Evolutionary conservation across 805 yeast species (phyloP).

Genomic region (Saccharomyces eubayanus): DNA sequence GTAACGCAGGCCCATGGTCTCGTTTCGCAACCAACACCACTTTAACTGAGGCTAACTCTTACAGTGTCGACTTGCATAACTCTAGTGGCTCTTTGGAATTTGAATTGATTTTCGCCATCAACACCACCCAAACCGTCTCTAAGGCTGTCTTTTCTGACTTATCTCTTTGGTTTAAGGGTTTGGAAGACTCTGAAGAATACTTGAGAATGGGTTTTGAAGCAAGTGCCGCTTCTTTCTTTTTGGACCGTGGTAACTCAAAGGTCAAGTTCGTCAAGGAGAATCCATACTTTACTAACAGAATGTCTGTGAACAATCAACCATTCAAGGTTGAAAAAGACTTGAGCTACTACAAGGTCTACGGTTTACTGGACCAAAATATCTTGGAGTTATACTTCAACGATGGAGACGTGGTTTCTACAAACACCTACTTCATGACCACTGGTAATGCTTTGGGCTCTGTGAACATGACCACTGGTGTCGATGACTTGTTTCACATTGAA

Average conservation of each 20-base stretch:
- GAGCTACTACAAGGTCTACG: conserved; percentile 21
- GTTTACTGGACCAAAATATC: conserved; percentile 27
- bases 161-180: conserved; percentile 13
- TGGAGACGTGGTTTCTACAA: conserved; percentile 24
- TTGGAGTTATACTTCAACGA: conserved; percentile 29
- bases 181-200: conserved; percentile 13
- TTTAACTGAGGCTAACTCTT: neutral
- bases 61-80: neutral
- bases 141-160: conserved; percentile 12
- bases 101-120: conserved; percentile 18
- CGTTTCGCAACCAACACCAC: conserved; percentile 1
- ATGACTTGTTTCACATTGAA: neutral
- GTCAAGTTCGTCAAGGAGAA: conserved; percentile 16
- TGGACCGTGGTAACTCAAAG: conserved; percentile 24
- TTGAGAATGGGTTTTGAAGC: conserved; percentile 25
- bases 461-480: conserved; percentile 9
- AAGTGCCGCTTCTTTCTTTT: conserved; percentile 17
- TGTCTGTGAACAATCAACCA: conserved; percentile 21
- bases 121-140: conserved; percentile 3
- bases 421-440: conserved; percentile 25
- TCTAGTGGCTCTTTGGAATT: conserved; percentile 24
- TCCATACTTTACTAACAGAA: conserved; percentile 25
- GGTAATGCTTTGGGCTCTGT: conserved; percentile 12
- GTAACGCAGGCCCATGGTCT: neutral
- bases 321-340: conserved; percentile 8